Base-by-base conservation (phyloP, 176 grass and related monocot genomes). In the Musa acuminata region DNA sequence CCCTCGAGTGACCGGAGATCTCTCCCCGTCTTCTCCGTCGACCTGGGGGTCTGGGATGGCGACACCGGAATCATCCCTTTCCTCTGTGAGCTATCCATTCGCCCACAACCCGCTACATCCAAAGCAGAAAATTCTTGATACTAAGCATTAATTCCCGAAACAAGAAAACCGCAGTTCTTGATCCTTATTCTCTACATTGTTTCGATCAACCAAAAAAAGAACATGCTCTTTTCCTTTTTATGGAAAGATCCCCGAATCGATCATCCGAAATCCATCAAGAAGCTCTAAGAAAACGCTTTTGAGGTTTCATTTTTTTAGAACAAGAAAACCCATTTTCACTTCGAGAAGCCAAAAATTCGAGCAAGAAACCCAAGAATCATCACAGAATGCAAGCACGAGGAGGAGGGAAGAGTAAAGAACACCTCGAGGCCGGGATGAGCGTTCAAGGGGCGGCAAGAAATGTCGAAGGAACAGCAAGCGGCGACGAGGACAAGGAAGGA, bases 1-100 rank as follows among this genome's bases (percentile, higher is more conserved):
- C 86, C 70, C 8, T 94, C 96, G 9, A 83, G 77, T 0, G 84
- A 99, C 71, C 96, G 89, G 70, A 87, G 70, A 55, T 99, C 94
- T 86, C 85, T 90, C 26, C 87, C 87, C 14, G 69, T 78, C 72
- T 87, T 98, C 53, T 99, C 96, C 1, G 51, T 84, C 1, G 88
- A 91, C 82, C 84, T 99, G 2, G 96, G 96, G 29, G 95, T 72
- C 1, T 80, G 78, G 8, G 69, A 99, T 10, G 91, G 96, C 0
- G 86, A 95, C 14, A 85, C 84, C 27, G 84, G 79, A 57, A 62
- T 70, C 80, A 70, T 75, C 84, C 82, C 76, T 87, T 75, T 94
- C 91, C 80, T 87, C 80, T 87, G 85, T 55, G 85, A 87, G 78
- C 76, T 78, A 68, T 87, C 85, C 85, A 87, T 83, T 72, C 43